Conservation (phyloP, 768 basidiomycete species). For the Xanthoconium stramineum region DNA sequence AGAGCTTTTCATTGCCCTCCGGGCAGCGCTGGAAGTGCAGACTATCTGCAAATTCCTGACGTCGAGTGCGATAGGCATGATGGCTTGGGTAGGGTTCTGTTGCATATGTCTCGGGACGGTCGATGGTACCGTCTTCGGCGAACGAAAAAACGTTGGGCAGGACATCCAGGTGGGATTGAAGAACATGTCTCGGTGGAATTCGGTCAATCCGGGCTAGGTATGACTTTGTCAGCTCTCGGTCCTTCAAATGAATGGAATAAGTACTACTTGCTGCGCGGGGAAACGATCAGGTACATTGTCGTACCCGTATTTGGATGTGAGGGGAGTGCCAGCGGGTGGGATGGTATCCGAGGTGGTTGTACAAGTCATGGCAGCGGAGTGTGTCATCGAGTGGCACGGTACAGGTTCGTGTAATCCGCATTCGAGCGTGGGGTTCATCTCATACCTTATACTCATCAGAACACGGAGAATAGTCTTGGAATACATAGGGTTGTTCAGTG, state of each 20-base stretch:
- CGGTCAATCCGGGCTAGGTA: neutral
- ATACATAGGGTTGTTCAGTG: neutral
- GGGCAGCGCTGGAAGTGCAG: neutral
- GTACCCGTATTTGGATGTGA: neutral
- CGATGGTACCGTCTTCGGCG: constrained; percentile 5
- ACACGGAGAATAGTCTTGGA: neutral
- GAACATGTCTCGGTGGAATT: constrained; percentile 53
- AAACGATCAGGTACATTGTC: neutral
- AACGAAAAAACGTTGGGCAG: constrained; percentile 14
- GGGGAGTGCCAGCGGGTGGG: neutral
- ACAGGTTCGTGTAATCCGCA: neutral
- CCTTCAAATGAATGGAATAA: neutral
- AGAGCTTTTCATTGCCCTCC: constrained; percentile 4
- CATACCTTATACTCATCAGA: neutral
- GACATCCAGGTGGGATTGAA: constrained; percentile 35
- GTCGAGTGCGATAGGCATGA: neutral
- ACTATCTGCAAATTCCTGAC: neutral
- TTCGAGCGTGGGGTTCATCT: too few relatives aligned
- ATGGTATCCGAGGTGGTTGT: neutral
- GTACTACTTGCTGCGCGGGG: neutral
- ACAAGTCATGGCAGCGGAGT: neutral
- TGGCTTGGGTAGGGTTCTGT: constrained; percentile 1
- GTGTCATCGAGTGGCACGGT: neutral
- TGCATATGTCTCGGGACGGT: neutral
- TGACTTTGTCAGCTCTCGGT: neutral